These are phyloP conservation scores for Aspergillus hortae DNA, from an alignment of 2,329 filamentous ascomycete species.

Conservation along the genomic window DNA sequence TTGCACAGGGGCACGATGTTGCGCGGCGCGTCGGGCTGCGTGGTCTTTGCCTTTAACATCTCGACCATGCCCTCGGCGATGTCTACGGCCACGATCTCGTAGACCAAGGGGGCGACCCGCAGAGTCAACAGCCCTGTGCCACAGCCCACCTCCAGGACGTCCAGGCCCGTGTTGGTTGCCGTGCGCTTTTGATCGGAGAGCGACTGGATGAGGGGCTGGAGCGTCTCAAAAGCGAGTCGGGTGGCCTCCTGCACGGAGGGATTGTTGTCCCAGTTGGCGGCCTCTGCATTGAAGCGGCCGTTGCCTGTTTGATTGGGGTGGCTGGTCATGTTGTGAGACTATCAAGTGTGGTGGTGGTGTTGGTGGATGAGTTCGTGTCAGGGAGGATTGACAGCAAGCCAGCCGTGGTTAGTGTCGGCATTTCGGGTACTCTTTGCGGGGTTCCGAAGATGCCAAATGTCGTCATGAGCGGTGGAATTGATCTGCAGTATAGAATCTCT, in stretches of 20 bases:
- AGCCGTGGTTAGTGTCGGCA: not conserved
- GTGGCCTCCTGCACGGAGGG: conserved; percentile 47
- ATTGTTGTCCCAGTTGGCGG: conserved; percentile 54
- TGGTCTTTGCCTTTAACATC: conserved; percentile 47
- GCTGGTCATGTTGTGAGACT: not conserved
- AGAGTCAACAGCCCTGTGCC: conserved; percentile 55
- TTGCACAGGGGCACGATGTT: conserved; percentile 49
- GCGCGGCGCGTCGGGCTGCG: conserved; percentile 18
- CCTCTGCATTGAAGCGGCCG: conserved; percentile 54
- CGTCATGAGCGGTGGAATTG: too few relatives aligned
- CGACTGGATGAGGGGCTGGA: conserved; percentile 29
- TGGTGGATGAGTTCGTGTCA: not conserved
- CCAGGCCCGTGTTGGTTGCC: conserved; percentile 18
- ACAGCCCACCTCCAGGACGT: conserved; percentile 56
- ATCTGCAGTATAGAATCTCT: too few relatives aligned
- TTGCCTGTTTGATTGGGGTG: conserved; percentile 16
- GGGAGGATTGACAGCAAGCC: not conserved
- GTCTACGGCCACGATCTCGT: conserved; percentile 52
- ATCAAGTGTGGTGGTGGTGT: not conserved
- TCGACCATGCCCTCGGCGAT: conserved; percentile 54
- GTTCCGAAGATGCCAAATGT: not conserved
- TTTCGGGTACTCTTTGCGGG: not conserved
- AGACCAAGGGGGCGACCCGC: conserved; percentile 47
- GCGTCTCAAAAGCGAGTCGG: conserved; percentile 44
- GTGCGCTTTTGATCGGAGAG: conserved; percentile 16